These are phyloP conservation scores for Apiospora hydei DNA, from an alignment of 2,329 filamentous ascomycete genomes.

Conservation along the genomic window DNA sequence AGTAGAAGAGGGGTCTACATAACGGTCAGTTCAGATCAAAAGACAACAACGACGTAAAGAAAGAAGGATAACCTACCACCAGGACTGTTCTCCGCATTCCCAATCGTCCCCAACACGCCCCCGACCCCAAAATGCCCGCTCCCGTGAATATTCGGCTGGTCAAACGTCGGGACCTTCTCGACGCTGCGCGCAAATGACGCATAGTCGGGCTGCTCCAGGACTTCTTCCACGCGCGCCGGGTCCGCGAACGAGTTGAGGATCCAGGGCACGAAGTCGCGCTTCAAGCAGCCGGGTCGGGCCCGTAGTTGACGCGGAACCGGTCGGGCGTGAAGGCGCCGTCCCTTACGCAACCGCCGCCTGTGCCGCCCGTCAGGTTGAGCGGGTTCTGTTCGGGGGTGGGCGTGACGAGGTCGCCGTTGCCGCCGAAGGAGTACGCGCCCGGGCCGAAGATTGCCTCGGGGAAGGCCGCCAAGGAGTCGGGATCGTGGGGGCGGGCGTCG, in stretches of 20 bases:
- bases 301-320: constrained; percentile 23
- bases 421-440: constrained; percentile 17
- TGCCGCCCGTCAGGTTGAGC: constrained; percentile 23
- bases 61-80: neutral
- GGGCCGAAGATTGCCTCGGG: constrained; percentile 13
- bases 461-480: neutral
- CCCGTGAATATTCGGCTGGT: constrained; percentile 6
- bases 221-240: constrained; percentile 1
- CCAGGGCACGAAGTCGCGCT: constrained; percentile 21
- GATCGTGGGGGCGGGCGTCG: neutral
- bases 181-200: constrained; percentile 5
- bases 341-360: constrained; percentile 15
- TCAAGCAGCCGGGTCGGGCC: constrained; percentile 20
- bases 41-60: neutral
- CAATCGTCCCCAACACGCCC: constrained; percentile 18
- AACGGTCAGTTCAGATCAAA: neutral
- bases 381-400: constrained; percentile 13
- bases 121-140: constrained; percentile 15
- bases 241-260: constrained; percentile 22
- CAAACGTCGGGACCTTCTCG: constrained; percentile 1
- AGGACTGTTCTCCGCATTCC: constrained; percentile 14
- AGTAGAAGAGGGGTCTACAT: neutral
- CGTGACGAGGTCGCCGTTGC: constrained; percentile 20
- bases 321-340: constrained; percentile 23
- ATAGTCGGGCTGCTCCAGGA: constrained; percentile 15